Evolutionary conservation across 495 filamentous ascomycete genomes (phyloP).

Genomic region (Aspergillus affinis): DNA sequence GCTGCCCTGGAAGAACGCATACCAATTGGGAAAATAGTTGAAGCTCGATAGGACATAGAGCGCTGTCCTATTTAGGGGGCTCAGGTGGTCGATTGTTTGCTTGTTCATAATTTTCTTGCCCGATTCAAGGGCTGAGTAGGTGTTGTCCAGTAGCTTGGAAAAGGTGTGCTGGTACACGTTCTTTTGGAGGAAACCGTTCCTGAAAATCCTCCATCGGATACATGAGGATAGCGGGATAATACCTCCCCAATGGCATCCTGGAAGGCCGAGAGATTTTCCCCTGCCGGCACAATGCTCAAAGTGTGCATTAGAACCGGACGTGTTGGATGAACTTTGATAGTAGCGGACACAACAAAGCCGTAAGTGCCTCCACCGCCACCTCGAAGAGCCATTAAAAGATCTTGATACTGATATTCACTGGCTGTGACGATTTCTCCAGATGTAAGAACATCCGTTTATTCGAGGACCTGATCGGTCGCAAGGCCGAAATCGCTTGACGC

Average conservation of each 20-base stretch:
- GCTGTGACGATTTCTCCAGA: conserved; percentile 47
- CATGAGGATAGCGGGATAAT: conserved; percentile 8
- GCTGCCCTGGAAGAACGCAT: conserved; percentile 25
- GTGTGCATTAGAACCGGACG: conserved; percentile 11
- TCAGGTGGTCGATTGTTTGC: conserved; percentile 20
- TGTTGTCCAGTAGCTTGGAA: conserved; percentile 24
- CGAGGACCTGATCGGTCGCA: conserved; percentile 35
- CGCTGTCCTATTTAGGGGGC: conserved; percentile 23
- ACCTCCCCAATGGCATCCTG: conserved; percentile 9
- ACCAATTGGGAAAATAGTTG: conserved; percentile 10
- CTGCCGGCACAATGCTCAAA: conserved; percentile 1
- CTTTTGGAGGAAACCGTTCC: conserved; percentile 23
- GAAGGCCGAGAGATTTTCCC: background rate
- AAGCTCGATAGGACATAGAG: conserved; percentile 20
- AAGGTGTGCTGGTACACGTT: conserved; percentile 20
- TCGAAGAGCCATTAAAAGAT: conserved; percentile 58
- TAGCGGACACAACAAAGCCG: conserved; percentile 44
- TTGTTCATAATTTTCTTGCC: conserved; percentile 23
- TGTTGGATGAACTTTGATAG: conserved; percentile 37
- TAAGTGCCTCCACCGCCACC: conserved; percentile 46
- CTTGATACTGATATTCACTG: conserved; percentile 45
- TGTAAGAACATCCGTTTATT: conserved; percentile 47
- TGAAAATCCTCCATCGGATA: conserved; percentile 20
- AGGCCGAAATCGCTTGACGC: conserved; percentile 25
- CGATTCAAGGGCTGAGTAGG: conserved; percentile 12